Conservation (phyloP, 2,329 filamentous ascomycete genomes). For the Coniochaeta prunicola region DNA sequence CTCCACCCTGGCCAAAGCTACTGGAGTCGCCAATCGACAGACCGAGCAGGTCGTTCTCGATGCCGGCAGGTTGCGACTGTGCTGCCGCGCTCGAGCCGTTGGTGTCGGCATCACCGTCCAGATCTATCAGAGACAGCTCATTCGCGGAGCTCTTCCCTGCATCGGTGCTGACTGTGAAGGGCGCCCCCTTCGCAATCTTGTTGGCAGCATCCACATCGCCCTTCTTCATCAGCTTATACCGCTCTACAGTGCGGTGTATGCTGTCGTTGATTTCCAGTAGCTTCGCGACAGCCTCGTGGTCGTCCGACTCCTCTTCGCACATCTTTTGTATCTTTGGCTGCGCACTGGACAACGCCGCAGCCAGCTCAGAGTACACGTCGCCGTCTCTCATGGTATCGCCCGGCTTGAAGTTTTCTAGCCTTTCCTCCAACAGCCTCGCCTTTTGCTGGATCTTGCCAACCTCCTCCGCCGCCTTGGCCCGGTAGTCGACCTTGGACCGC, state of each 20-base stretch:
- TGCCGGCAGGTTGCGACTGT: slow-evolving; percentile 49
- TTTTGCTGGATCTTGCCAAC: slow-evolving; percentile 94
- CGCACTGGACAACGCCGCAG: slow-evolving; percentile 79
- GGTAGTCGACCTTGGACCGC: slow-evolving; percentile 91
- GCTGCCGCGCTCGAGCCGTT: slow-evolving; percentile 30
- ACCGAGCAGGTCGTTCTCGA: slow-evolving; percentile 88
- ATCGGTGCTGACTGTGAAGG: slow-evolving; percentile 48
- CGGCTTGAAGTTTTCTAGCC: slow-evolving; percentile 73
- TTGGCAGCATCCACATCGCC: slow-evolving; percentile 80
- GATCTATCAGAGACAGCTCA: slow-evolving; percentile 90
- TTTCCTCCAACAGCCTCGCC: slow-evolving; percentile 84
- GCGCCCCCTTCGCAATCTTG: slow-evolving; percentile 75
- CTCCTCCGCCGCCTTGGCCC: slow-evolving; percentile 94
- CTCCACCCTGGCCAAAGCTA: slow-evolving; percentile 63
- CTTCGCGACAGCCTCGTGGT: slow-evolving; percentile 91
- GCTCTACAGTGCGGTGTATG: slow-evolving; percentile 92
- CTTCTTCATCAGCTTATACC: slow-evolving; percentile 94
- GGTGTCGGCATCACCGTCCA: slow-evolving; percentile 59
- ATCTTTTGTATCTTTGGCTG: slow-evolving; percentile 99
- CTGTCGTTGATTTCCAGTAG: slow-evolving; percentile 97
- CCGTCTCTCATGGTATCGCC: slow-evolving; percentile 70
- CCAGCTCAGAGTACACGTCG: slow-evolving; percentile 74
- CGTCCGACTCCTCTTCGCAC: slow-evolving; percentile 98
- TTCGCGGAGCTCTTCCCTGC: slow-evolving; percentile 56
- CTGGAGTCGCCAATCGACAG: slow-evolving; percentile 67